Conservation (phyloP, 139 green algal species). For the Chlamydomonas incerta region DNA sequence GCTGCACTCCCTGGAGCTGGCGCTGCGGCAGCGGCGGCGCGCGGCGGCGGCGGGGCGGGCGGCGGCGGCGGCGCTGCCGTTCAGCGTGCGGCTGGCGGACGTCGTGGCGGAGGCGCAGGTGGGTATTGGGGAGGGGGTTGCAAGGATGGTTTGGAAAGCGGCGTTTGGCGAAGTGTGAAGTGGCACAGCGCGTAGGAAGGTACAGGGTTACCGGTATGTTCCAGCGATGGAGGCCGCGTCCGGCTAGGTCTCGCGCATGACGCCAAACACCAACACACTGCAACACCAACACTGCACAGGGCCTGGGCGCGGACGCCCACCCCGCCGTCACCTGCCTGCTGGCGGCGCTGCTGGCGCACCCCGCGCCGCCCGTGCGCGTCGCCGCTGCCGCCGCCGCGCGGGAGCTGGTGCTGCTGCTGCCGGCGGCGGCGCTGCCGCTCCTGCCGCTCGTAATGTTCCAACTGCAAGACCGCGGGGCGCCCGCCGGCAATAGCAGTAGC, state of each 20-base stretch:
- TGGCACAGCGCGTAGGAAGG: too few species aligned
- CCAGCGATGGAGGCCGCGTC: too few species aligned
- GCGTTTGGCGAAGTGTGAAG: too few species aligned
- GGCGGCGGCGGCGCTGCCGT: slow-evolving; percentile 27
- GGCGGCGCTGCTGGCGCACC: slow-evolving; percentile 42
- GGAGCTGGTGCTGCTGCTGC: slow-evolving; percentile 48
- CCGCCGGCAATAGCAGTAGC: neutral
- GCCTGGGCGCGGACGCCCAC: neutral
- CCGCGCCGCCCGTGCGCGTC: slow-evolving; percentile 3
- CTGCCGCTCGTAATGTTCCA: slow-evolving; percentile 49
- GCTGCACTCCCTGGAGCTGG: slow-evolving; percentile 35
- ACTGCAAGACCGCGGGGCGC: neutral
- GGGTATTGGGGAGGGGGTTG: too few species aligned
- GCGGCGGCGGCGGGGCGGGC: neutral
- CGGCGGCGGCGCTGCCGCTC: slow-evolving; percentile 42
- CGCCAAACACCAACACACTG: too few species aligned
- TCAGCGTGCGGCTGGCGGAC: neutral
- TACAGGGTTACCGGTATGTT: too few species aligned
- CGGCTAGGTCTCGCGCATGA: too few species aligned
- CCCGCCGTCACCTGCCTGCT: slow-evolving; percentile 21
- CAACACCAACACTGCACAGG: neutral
- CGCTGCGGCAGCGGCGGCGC: slow-evolving; percentile 25
- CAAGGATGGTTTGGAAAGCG: too few species aligned
- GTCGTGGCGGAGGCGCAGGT: neutral
- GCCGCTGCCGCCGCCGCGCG: slow-evolving; percentile 26